A percentile compares a stretch with the other conserved stretches of the same genome.
phyloP scores from a whole-genome alignment of 441 rosid genomes.

The Daphne laureola region DNA sequence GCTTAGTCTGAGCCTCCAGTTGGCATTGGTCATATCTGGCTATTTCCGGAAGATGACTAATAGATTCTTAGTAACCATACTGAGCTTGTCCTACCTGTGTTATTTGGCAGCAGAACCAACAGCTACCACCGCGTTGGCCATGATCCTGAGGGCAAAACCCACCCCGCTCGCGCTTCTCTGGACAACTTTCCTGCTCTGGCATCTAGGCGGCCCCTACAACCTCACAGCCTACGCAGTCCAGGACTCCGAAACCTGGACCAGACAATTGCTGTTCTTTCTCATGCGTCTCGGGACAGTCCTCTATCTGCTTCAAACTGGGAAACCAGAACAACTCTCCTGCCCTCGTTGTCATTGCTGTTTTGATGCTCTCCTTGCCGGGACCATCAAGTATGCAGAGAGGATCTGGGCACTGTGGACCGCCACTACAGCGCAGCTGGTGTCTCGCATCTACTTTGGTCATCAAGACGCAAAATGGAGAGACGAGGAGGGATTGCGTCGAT shows the following conservation, averaged over 20 bases:
- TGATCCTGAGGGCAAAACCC: background rate
- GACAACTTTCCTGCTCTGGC: conserved; percentile 8
- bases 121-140: background rate
- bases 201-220: conserved; percentile 9
- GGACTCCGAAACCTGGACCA: conserved; percentile 8
- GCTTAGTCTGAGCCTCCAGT: background rate
- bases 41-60: background rate
- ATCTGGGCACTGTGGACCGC: conserved; percentile 15
- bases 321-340: background rate
- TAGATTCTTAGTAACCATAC: background rate
- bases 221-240: conserved; percentile 9
- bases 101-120: background rate
- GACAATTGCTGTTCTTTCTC: background rate
- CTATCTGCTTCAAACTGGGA: conserved; percentile 2
- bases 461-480: background rate
- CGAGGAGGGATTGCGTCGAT: background rate
- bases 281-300: background rate
- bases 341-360: background rate
- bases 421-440: conserved; percentile 13
- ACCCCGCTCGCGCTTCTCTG: background rate
- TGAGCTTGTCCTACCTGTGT: background rate
- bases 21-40: background rate
- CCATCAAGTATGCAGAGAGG: conserved; percentile 25
- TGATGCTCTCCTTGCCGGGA: conserved; percentile 17
- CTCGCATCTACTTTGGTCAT: conserved; percentile 17